Base-by-base conservation (phyloP, 257 asterid genomes). In the Eustoma russellianum region DNA sequence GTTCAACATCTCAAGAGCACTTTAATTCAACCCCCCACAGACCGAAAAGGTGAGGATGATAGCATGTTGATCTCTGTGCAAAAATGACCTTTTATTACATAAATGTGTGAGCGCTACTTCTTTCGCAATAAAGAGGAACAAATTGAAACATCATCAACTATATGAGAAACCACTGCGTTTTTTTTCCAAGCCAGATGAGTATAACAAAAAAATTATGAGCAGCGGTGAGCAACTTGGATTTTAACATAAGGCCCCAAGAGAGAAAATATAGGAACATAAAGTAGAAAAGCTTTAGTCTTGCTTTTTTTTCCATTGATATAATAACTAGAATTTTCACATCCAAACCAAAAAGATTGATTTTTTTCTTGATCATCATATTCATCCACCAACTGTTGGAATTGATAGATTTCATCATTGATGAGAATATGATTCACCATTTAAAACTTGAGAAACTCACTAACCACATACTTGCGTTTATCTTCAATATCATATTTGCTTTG, bases 61-160 rank as follows among this genome's bases (percentile, higher is more conserved):
- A n/a, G n/a, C n/a, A n/a, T n/a, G n/a, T n/a, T n/a, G n/a, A n/a
- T n/a, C n/a, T 74, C 77, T 17, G 82, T 77, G 72, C 94, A 73
- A 45, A 87, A 64, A 51, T 87, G 93, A 5, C 95, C 98, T 79
- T 61, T 84, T 95, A 92, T 81, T 13, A 77, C 53, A 53, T 97
- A 92, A 15, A 78, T 48, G 40, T 92, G 97, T 0, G 95, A 61
- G 2, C 95, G 66, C 91, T 76, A 6, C 73, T 85, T 72, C 97
- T 74, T 17, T 92, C 97, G 33, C 99, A 88, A 43, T 86, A 83
- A 83, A 53, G 82, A 70, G 50, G 88, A 79, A 71, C 95, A 87
- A 11, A 75, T 70, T 65, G 65, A 73, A 65, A 16, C 62, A 56
- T 33, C 61, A 62, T 60, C n/a, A n/a, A n/a, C 86, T 19, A 48